Base-by-base conservation (phyloP, 768 basidiomycete genomes). In the Exsudoporus frostii region DNA sequence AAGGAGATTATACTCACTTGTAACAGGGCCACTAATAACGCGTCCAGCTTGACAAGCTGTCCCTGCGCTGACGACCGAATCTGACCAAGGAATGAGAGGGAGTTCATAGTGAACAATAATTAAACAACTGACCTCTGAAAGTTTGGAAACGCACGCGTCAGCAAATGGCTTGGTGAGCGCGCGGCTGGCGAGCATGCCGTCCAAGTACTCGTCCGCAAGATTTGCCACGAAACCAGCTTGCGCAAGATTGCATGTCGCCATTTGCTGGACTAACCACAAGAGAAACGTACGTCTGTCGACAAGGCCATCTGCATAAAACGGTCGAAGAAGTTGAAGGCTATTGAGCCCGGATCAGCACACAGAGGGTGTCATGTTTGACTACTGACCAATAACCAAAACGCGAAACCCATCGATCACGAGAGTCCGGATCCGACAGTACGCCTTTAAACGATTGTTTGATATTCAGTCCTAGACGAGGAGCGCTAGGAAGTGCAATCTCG, bases 381-480 rank as follows among this genome's bases (percentile, higher is more conserved):
- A 52, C 74, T 37, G 57, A 90, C 91, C 87, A 84, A 67, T 92
- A 93, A 10, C 78, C 76, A 58, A 92, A 93, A 29, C 86, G 84
- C 5, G 83, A 84, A 55, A 88, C 78, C 91, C 91, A 93, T 53
- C 78, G 77, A 50, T 87, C 84, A 29, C 90, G 79, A 14, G 81
- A 74, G 22, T 90, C 86, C 1, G 72, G 60, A 44, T 93, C 92
- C 3, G 85, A 79, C 14, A 93, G 73, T 5, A 92, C 84, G 4
- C 88, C 85, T 65, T 90, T 92, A 69, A 93, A 93, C 0, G 84
- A 85, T 54, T 86, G 85, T 61, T 91, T 92, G 63, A 92, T 88
- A 59, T 88, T 90, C 46, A 90, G 68, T 8, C 85, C 86, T 11
- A 79, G 80, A 34, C 90, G 79, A 15, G 88, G 87, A 25, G 89